Base-by-base conservation (phyloP, 495 filamentous ascomycete species). In the Entonaema liquescens region DNA sequence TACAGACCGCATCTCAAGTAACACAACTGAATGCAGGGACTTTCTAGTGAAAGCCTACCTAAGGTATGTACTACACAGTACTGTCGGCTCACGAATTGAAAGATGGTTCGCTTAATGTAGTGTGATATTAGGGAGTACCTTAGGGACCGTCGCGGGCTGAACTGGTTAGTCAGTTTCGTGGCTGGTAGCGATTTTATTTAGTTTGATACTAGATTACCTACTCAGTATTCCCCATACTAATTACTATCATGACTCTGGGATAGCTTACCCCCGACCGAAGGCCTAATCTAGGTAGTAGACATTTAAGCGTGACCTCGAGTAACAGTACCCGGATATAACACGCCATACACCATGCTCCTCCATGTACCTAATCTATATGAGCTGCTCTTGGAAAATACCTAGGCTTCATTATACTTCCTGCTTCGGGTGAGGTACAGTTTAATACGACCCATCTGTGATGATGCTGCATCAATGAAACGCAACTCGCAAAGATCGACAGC, bases 391-490 rank as follows among this genome's bases (percentile, higher is more conserved):
- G 13, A 29, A 31, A 15, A n/a, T n/a, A n/a, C n/a, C n/a, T n/a
- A 31, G 12, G 21, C 17, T 19, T 54, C 15, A 5, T 19, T 28
- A 25, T 60, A 35, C 5, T 49, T 35, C 57, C n/a, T 28, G 21
- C 13, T 33, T 36, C 49, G 49, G 36, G 36, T 59, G 61, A 38
- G 58, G 21, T 36, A 47, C 19, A 21, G 19, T 47, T 21, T 47
- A 62, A 17, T 58, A 70, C 28, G 55, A 63, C 31, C 59, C 13
- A 64, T 44, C 21, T 60, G 44, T 49, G 44, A 70, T 47, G 55
- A 65, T 40, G 56, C 47, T 40, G 56, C 56, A 65, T 49, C 17
- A 65, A 65, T 70, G 61, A 53, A 70, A 61, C 67, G 36, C 29
- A 35, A 55, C 47, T 40, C 31, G 31, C 55, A 38, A 38, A 65